Base-by-base conservation (phyloP, 768 basidiomycete genomes). In the Strobilomyces echinocephalus region DNA sequence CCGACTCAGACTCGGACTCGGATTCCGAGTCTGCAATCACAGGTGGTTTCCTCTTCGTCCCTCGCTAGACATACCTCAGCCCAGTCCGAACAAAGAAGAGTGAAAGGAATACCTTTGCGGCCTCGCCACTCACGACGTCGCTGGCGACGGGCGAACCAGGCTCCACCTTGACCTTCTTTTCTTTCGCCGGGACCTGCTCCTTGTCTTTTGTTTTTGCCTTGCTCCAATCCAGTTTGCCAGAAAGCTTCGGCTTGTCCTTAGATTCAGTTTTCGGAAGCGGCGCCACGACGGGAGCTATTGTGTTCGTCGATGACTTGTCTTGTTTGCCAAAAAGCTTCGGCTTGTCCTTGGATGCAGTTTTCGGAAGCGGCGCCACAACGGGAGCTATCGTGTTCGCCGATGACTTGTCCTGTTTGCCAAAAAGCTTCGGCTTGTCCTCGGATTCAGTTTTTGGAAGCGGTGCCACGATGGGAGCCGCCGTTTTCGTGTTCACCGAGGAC, bases 201-300 rank as follows among this genome's bases (percentile, higher is more conserved):
- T 64, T 65, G 10, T 70, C 71, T 60, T 81, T 82, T 10, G 71
- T 58, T 63, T 80, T 80, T 26, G 79, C 78, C 57, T 79, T 83
- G 66, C 81, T 79, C 75, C 82, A 87, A 58, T 85, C 80, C 7
- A 85, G 73, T 61, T 79, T 82, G 5, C 82, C 83, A 3, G 75
- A 65, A 28, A 64, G 54, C 46, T 69, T 73, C 0, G 69, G 58
- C 46, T 62, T 73, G 61, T 63, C 66, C 41, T 52, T 69, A 8
- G 54, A 30, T 38, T 66, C 69, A 4, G 34, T 42, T 38, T 55
- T 59, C 8, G 50, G 39, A 31, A 64, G 8, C 52, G 43, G 8
- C 9, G 58, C 69, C 65, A 60, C 63, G 30, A 68, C 61, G 40
- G 63, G 59, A 24, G 54, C 54, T 43, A 71, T 68, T 30, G 55